These are phyloP conservation scores for Naganishia randhawae DNA, from an alignment of 768 basidiomycete genomes.

Conservation along the genomic window DNA sequence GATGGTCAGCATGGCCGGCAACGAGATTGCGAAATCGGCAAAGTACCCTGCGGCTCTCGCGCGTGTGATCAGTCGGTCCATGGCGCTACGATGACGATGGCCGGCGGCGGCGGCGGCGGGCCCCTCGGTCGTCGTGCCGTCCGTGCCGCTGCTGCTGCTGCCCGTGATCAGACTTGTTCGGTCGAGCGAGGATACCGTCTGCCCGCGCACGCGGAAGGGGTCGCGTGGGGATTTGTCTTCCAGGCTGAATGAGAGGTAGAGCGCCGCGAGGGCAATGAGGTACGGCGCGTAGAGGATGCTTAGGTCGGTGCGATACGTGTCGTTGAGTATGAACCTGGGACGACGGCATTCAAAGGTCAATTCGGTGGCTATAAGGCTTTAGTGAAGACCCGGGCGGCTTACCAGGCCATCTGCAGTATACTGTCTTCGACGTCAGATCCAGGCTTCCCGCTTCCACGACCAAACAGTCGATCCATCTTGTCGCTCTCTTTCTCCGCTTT, in stretches of 20 bases:
- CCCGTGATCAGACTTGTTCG: slow-evolving; percentile 29
- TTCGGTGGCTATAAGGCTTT: background rate
- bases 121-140: no score
- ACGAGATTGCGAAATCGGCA: slow-evolving; percentile 76
- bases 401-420: slow-evolving; percentile 90
- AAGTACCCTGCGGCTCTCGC: slow-evolving; percentile 63
- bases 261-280: slow-evolving; percentile 82
- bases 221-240: slow-evolving; percentile 30
- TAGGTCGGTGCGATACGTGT: slow-evolving; percentile 87
- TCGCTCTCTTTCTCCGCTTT: slow-evolving; percentile 57
- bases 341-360: background rate
- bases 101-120: no score
- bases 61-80: slow-evolving; percentile 55
- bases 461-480: slow-evolving; percentile 42
- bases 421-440: slow-evolving; percentile 51
- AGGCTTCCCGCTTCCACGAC: slow-evolving; percentile 47
- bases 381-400: slow-evolving; percentile 36
- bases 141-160: slow-evolving; percentile 28
- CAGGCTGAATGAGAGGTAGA: slow-evolving; percentile 76
- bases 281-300: slow-evolving; percentile 95
- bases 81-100: slow-evolving; percentile 1
- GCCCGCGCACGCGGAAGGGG: slow-evolving; percentile 17
- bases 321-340: slow-evolving; percentile 88
- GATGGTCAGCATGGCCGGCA: slow-evolving; percentile 74
- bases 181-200: slow-evolving; percentile 11